A percentile compares a stretch with the other conserved stretches of the same genome.
Conservation (phyloP, 108 stramenopile genomes). For the Schizochytrium sp. region DNA sequence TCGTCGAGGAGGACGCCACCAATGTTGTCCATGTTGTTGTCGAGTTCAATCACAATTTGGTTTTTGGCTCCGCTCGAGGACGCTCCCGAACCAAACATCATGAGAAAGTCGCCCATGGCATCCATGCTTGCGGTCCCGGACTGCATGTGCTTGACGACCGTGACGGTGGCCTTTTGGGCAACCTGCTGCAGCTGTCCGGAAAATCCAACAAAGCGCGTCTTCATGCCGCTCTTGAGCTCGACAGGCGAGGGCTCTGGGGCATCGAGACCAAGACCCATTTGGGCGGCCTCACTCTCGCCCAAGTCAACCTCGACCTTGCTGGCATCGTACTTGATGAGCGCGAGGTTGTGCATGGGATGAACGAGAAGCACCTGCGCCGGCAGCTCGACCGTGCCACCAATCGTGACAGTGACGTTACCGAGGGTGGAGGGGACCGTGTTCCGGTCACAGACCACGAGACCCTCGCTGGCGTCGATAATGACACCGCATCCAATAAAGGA, state of each 20-base stretch:
- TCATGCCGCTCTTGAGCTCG: background rate
- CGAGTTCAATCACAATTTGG: background rate
- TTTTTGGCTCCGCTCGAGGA: background rate
- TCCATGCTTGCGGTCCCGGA: background rate
- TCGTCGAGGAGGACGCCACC: background rate
- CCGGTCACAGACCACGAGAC: slow-evolving; percentile 44
- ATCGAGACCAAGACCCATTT: background rate
- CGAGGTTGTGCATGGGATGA: slow-evolving; percentile 43
- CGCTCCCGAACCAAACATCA: background rate
- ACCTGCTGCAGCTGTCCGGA: background rate
- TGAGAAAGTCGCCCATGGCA: background rate
- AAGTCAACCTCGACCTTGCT: slow-evolving; percentile 7
- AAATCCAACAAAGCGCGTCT: background rate
- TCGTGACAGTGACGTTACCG: slow-evolving; percentile 39
- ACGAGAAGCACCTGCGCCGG: slow-evolving; percentile 27
- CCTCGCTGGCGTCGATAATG: slow-evolving; percentile 31
- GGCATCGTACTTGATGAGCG: slow-evolving; percentile 34
- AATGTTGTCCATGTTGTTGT: slow-evolving; percentile 8
- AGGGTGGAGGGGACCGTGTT: slow-evolving; percentile 36
- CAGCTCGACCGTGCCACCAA: slow-evolving; percentile 37
- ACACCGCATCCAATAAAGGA: slow-evolving; percentile 29
- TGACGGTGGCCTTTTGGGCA: background rate
- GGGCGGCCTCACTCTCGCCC: background rate
- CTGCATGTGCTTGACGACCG: background rate
- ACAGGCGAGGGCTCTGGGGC: background rate